Conservation (phyloP, 306 rosid genomes). For the Quercus agrifolia region DNA sequence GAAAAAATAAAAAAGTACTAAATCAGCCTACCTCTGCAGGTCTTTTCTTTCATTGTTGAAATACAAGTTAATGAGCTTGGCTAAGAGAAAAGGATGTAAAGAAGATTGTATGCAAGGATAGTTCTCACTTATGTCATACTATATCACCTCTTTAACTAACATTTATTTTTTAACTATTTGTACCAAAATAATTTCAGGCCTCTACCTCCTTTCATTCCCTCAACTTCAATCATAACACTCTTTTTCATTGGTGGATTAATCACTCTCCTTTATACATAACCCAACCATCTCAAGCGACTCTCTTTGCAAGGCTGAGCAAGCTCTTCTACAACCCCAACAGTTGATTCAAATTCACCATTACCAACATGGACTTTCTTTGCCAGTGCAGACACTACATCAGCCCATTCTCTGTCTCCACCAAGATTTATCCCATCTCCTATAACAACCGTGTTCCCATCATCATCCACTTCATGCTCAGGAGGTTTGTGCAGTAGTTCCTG, state of each 20-base stretch:
- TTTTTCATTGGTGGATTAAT: no score
- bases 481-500: slow-evolving; percentile 77
- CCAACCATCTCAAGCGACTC: neutral
- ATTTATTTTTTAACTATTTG: no score
- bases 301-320: slow-evolving; percentile 90
- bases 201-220: no score
- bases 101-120: slow-evolving; percentile 64
- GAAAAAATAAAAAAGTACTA: neutral
- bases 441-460: slow-evolving; percentile 73
- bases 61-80: slow-evolving; percentile 67
- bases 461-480: slow-evolving; percentile 78
- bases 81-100: slow-evolving; percentile 66
- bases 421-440: slow-evolving; percentile 90
- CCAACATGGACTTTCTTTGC: slow-evolving; percentile 79
- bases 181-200: no score
- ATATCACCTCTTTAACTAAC: no score
- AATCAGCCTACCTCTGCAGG: slow-evolving; percentile 51
- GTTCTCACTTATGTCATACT: slow-evolving; percentile 44
- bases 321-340: slow-evolving; percentile 53
- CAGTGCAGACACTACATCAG: slow-evolving; percentile 67
- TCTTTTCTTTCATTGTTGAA: slow-evolving; percentile 56
- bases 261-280: no score
- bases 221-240: no score
- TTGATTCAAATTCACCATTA: slow-evolving; percentile 76
- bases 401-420: slow-evolving; percentile 96